phyloP scores from a whole-genome alignment of 257 asterid species.

The Linderniella brevidens region DNA sequence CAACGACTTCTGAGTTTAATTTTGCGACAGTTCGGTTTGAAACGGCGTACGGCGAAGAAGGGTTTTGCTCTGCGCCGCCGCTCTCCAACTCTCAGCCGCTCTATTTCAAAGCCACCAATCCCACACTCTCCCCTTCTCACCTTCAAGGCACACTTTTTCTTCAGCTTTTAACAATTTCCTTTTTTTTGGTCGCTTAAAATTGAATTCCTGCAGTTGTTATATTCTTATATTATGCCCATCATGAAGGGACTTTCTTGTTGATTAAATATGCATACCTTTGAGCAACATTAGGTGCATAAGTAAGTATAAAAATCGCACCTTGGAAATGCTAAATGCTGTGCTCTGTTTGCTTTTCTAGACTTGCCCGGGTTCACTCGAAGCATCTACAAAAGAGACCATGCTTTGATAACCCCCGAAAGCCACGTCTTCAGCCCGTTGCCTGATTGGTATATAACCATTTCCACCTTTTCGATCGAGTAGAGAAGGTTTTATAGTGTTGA shows the following conservation, averaged over 20 bases:
- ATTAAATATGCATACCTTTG: neutral
- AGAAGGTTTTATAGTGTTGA: too few species aligned
- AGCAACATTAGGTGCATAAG: neutral
- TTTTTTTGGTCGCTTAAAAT: neutral
- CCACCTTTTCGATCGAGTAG: neutral
- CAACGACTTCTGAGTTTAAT: neutral
- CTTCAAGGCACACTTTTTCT: conserved; percentile 77
- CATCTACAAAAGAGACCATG: conserved; percentile 68
- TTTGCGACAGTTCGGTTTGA: conserved; percentile 31
- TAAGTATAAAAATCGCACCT: neutral
- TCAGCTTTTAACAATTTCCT: neutral
- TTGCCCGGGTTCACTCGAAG: conserved; percentile 95
- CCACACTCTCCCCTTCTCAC: conserved; percentile 86
- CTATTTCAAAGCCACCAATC: conserved; percentile 79
- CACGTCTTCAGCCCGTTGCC: conserved; percentile 89
- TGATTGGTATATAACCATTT: conserved; percentile 36
- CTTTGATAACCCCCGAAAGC: conserved; percentile 90
- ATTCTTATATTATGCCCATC: neutral
- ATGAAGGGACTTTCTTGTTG: neutral
- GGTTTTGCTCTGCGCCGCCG: conserved; percentile 70
- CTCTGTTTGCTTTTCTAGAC: conserved; percentile 27
- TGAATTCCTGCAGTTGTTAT: neutral
- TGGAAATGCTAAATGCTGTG: conserved; percentile 2
- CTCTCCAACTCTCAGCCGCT: conserved; percentile 39
- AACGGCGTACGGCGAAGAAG: conserved; percentile 27